These are phyloP conservation scores for Fusarium paranaense DNA, from an alignment of 2,329 filamentous ascomycete species.

Conservation along the genomic window DNA sequence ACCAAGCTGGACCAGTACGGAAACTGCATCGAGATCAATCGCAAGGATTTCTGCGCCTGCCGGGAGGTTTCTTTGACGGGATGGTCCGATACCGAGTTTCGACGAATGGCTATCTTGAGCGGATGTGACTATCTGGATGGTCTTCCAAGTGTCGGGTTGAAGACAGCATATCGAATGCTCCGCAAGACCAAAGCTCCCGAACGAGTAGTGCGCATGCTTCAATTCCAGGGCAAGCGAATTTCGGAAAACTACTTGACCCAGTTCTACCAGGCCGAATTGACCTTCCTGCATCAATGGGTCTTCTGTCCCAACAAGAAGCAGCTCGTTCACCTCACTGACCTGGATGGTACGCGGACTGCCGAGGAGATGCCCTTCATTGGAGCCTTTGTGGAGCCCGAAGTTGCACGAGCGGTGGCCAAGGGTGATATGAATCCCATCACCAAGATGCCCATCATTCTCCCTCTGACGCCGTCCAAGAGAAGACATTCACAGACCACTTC, in stretches of 20 bases:
- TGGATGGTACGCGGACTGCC: constrained; percentile 71
- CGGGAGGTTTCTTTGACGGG: constrained; percentile 89
- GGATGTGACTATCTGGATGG: constrained; percentile 95
- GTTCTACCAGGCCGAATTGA: constrained; percentile 89
- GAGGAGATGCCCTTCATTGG: constrained; percentile 87
- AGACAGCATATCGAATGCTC: constrained; percentile 91
- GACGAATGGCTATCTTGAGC: constrained; percentile 95
- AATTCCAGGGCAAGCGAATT: constrained; percentile 90
- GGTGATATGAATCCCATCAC: constrained; percentile 93
- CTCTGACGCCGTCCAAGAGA: constrained; percentile 56
- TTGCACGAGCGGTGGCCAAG: constrained; percentile 79
- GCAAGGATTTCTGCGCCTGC: constrained; percentile 88
- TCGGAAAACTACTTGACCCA: constrained; percentile 83
- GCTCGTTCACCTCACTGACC: constrained; percentile 80
- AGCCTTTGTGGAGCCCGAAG: constrained; percentile 72
- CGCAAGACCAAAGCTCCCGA: constrained; percentile 92
- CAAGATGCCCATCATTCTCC: constrained; percentile 71
- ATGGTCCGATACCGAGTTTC: constrained; percentile 92
- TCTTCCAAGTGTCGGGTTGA: constrained; percentile 87
- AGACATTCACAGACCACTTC: constrained; percentile 53
- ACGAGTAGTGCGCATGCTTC: constrained; percentile 81
- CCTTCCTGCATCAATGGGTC: constrained; percentile 94
- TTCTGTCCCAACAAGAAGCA: constrained; percentile 81
- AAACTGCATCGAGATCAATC: constrained; percentile 91
- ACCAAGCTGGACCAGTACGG: constrained; percentile 97